Conservation (phyloP, 495 filamentous ascomycete genomes). For the Aspergillus haitiensis region DNA sequence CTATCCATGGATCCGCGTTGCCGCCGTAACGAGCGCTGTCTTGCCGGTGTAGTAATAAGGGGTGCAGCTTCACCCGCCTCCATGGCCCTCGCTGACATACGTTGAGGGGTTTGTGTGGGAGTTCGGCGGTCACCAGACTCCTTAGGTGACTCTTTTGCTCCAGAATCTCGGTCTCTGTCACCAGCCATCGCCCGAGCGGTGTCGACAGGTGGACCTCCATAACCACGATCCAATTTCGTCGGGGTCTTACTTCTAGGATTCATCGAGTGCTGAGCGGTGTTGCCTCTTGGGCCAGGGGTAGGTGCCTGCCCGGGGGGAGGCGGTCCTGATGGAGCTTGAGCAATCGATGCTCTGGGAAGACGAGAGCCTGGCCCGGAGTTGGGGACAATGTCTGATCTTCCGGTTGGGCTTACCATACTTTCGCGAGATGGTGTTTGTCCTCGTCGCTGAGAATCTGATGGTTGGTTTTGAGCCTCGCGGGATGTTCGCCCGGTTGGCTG, state of each 20-base stretch:
- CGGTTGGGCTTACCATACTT: constrained; percentile 47
- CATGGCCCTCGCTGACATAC: constrained; percentile 48
- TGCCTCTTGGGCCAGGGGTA: constrained; percentile 66
- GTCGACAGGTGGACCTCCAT: constrained; percentile 51
- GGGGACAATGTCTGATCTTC: constrained; percentile 33
- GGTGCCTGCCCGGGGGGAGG: constrained; percentile 86
- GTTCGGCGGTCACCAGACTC: constrained; percentile 59
- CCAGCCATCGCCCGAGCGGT: constrained; percentile 45
- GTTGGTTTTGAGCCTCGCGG: constrained; percentile 62
- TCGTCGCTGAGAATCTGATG: constrained; percentile 54
- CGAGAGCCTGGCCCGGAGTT: constrained; percentile 56
- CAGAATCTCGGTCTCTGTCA: constrained; percentile 54
- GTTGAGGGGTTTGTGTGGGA: constrained; percentile 53
- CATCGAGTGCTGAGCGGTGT: constrained; percentile 34
- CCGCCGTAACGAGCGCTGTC: constrained; percentile 47
- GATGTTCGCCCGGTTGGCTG: constrained; percentile 47
- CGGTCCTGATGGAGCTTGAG: constrained; percentile 74
- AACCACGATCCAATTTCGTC: constrained; percentile 51
- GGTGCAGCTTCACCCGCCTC: constrained; percentile 51
- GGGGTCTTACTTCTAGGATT: constrained; percentile 61
- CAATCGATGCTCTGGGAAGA: constrained; percentile 67
- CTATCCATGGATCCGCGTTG: constrained; percentile 49
- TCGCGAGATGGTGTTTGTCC: constrained; percentile 54
- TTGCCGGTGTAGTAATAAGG: constrained; percentile 41
- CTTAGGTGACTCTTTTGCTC: constrained; percentile 49